These are phyloP conservation scores for Gnaphalium uliginosum DNA, from an alignment of 129 eudicot species.

Conservation along the genomic window DNA sequence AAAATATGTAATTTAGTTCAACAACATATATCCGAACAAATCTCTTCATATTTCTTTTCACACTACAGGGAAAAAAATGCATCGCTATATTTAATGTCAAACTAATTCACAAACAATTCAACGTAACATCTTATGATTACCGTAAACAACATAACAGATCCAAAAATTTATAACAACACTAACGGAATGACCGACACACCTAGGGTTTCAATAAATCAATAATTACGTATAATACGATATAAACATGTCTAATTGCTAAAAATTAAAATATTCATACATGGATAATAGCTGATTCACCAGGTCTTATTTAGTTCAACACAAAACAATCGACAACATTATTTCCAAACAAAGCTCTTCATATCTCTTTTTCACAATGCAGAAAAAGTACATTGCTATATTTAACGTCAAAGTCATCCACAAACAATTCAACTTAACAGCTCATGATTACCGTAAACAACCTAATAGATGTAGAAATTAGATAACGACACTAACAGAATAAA, in stretches of 20 bases:
- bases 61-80: not conserved
- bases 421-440: not conserved
- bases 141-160: not conserved
- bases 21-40: not conserved
- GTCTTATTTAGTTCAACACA: slow-evolving; percentile 2
- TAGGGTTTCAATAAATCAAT: too few relatives aligned
- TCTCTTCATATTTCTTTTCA: too few relatives aligned
- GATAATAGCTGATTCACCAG: slow-evolving; percentile 12
- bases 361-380: too few relatives aligned
- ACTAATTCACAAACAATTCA: slow-evolving; percentile 9
- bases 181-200: too few relatives aligned
- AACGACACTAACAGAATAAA: too few relatives aligned
- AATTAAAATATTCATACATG: too few relatives aligned
- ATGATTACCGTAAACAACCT: not conserved
- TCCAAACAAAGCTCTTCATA: too few relatives aligned
- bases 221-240: not conserved
- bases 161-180: too few relatives aligned
- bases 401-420: not conserved
- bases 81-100: not conserved
- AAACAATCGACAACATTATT: not conserved
- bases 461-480: not conserved
- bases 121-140: not conserved
- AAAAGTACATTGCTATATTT: not conserved
- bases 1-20: slow-evolving; percentile 10
- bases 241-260: slow-evolving; percentile 4